Percentiles rank a stretch among this genome's conserved stretches.
These are phyloP conservation scores for Boechera divaricarpa DNA, from an alignment of 345 rosid species.

Conservation along the genomic window DNA sequence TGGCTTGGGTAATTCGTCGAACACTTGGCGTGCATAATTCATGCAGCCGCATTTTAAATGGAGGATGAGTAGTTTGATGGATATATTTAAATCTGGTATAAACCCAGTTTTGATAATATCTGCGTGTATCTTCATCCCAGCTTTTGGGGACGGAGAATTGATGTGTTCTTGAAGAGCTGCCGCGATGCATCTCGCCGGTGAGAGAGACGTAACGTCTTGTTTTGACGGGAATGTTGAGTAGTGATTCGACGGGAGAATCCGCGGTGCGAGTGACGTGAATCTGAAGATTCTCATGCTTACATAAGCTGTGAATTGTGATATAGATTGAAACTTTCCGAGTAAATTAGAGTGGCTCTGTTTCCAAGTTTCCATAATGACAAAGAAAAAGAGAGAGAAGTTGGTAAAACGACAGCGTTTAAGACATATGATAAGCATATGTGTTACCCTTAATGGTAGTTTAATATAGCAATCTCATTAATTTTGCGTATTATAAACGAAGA, in stretches of 20 bases:
- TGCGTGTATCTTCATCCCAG: conserved; percentile 74
- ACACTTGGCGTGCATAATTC: conserved; percentile 66
- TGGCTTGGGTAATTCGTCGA: conserved; percentile 70
- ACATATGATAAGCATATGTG: background rate
- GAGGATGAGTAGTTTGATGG: conserved; percentile 71
- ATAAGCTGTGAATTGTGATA: conserved; percentile 15
- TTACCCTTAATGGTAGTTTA: background rate
- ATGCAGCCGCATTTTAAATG: conserved; percentile 62
- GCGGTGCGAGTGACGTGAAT: conserved; percentile 5
- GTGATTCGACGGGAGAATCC: conserved; percentile 9
- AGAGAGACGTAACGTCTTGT: conserved; percentile 24
- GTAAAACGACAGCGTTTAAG: background rate
- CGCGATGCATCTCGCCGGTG: conserved; percentile 51
- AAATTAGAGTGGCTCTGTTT: conserved; percentile 1
- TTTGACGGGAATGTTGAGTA: conserved; percentile 27
- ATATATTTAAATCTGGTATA: conserved; percentile 56
- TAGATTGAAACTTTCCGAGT: conserved; percentile 16
- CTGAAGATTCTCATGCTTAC: conserved; percentile 33
- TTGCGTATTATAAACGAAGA: conserved; percentile 2
- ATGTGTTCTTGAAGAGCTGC: conserved; percentile 68
- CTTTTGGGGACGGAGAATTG: conserved; percentile 59
- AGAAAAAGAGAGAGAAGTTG: background rate
- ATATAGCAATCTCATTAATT: background rate
- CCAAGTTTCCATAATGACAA: background rate
- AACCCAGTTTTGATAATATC: conserved; percentile 70